Evolutionary conservation across 352 stramenopile species (phyloP).

Genomic region (Phytopythium cucurbitacearum): DNA sequence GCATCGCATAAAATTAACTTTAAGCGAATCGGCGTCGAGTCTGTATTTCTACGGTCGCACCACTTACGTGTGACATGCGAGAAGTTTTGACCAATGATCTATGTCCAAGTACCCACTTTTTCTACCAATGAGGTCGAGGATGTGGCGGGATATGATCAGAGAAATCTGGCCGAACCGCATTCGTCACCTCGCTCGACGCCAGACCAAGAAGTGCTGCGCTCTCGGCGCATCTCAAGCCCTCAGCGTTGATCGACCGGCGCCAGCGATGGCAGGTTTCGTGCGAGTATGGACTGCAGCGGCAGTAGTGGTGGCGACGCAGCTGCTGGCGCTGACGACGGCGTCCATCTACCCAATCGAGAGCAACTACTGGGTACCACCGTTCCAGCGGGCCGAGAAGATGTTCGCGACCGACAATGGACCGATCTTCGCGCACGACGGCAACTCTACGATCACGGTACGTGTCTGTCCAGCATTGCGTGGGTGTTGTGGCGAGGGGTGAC

Average conservation of each 20-base stretch:
- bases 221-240: no score
- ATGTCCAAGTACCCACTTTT: background rate
- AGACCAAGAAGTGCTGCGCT: no score
- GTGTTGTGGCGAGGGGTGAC: background rate
- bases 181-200: no score
- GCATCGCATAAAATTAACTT: background rate
- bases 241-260: no score
- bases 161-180: no score
- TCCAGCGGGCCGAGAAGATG: conserved; percentile 84
- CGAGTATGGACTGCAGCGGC: background rate
- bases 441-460: conserved; percentile 61
- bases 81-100: background rate
- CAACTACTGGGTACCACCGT: conserved; percentile 70
- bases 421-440: conserved; percentile 52
- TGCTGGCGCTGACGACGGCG: conserved; percentile 14
- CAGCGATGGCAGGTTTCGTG: no score
- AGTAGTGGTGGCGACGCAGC: conserved; percentile 8
- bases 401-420: conserved; percentile 73
- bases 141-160: background rate
- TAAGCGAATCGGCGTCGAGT: conserved; percentile 1
- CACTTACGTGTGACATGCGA: conserved; percentile 1
- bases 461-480: background rate
- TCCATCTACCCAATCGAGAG: conserved; percentile 75
- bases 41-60: background rate
- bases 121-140: conserved; percentile 4